A percentile compares a stretch with the other conserved stretches of the same genome.
These are phyloP conservation scores for Fusarium papillatum DNA, from an alignment of 2,329 filamentous ascomycete genomes.

Conservation along the genomic window DNA sequence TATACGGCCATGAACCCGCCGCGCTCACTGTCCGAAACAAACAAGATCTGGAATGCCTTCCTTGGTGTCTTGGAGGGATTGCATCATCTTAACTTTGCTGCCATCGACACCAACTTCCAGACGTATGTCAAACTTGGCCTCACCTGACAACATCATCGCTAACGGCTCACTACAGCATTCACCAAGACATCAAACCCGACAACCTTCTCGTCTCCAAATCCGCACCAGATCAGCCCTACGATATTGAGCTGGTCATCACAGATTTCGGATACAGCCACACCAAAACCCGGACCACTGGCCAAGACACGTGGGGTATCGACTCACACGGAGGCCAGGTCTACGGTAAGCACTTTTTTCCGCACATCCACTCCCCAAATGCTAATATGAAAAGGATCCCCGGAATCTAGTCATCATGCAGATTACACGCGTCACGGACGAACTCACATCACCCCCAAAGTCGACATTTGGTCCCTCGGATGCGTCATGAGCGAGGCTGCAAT, in stretches of 20 bases:
- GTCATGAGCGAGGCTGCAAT: constrained; percentile 13
- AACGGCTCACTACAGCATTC: constrained; percentile 1
- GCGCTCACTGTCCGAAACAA: neutral
- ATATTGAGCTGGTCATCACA: constrained; percentile 6
- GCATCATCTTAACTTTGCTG: neutral
- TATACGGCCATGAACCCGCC: neutral
- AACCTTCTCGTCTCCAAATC: constrained; percentile 12
- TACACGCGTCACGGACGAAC: neutral
- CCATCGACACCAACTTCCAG: neutral
- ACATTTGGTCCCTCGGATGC: constrained; percentile 10
- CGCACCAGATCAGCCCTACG: neutral
- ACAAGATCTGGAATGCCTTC: constrained; percentile 16
- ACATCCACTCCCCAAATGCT: neutral
- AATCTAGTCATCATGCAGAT: neutral
- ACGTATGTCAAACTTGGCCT: neutral
- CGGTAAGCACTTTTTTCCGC: neutral
- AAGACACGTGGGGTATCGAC: neutral
- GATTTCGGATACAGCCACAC: constrained; percentile 22
- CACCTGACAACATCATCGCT: neutral
- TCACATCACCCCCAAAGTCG: constrained; percentile 1
- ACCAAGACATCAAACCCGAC: constrained; percentile 29
- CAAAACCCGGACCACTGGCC: neutral
- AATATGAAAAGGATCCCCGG: neutral
- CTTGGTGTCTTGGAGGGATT: constrained; percentile 8
- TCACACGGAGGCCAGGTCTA: constrained; percentile 9